phyloP scores from a whole-genome alignment of 192 early-diverging fungal genomes.

The Coemansia aciculifera region DNA sequence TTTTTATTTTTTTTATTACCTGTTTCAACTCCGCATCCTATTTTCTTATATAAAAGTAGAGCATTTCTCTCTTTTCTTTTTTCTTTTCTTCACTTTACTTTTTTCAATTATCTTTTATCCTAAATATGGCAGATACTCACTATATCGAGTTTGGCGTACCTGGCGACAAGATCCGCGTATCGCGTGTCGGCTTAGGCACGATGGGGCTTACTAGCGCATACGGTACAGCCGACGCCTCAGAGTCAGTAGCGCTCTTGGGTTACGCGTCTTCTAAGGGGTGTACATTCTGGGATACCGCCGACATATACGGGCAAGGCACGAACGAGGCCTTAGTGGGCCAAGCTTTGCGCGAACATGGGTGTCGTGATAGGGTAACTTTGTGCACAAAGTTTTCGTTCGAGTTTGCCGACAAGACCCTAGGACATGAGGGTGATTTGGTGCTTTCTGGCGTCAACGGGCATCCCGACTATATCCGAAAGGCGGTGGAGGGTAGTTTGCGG shows the following conservation, averaged over 20 bases:
- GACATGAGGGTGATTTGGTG: not conserved
- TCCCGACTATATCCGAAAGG: constrained; percentile 56
- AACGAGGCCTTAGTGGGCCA: constrained; percentile 59
- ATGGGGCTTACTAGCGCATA: constrained; percentile 49
- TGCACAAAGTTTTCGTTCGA: constrained; percentile 62
- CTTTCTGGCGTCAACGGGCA: constrained; percentile 35
- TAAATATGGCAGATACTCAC: not conserved
- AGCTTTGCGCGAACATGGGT: constrained; percentile 42
- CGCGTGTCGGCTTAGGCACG: constrained; percentile 40
- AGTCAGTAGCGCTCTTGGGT: constrained; percentile 49
- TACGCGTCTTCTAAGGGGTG: constrained; percentile 58
- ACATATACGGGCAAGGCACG: constrained; percentile 59
- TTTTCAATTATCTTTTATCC: not conserved
- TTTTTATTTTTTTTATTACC: no score
- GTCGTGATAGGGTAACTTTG: constrained; percentile 58
- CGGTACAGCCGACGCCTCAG: constrained; percentile 24
- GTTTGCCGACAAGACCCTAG: constrained; percentile 5
- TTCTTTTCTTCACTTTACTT: not conserved
- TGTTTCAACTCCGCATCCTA: not conserved
- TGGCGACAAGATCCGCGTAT: constrained; percentile 22
- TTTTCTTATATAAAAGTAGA: not conserved
- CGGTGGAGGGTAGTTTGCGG: constrained; percentile 49
- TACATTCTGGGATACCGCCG: constrained; percentile 62
- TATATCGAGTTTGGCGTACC: constrained; percentile 33
- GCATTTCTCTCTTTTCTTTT: not conserved